phyloP scores from a whole-genome alignment of 139 green algal species.

The Helicosporidium sp. region DNA sequence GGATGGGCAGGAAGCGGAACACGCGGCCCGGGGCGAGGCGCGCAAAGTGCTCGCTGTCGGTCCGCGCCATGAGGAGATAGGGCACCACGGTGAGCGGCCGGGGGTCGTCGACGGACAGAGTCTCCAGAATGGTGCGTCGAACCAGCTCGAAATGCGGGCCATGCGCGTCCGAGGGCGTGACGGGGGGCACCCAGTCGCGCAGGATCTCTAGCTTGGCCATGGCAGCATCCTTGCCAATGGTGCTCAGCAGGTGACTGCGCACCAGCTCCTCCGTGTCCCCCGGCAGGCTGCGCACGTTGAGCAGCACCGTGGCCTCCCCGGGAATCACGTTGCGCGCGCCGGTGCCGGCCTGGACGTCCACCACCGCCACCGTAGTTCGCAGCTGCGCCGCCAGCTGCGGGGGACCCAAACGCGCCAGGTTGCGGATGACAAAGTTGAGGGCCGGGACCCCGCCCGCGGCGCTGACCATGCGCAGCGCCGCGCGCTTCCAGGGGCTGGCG shows the following conservation, averaged over 20 bases:
- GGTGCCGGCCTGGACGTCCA: constrained; percentile 11
- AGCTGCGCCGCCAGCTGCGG: constrained; percentile 17
- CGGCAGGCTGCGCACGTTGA: constrained; percentile 40
- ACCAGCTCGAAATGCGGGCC: constrained; percentile 26
- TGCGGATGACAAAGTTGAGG: background rate
- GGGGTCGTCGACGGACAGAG: constrained; percentile 1
- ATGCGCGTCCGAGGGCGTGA: constrained; percentile 14
- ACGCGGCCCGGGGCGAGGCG: constrained; percentile 16
- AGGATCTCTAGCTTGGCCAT: background rate
- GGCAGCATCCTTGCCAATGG: background rate
- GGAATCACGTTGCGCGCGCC: constrained; percentile 45
- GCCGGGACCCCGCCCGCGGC: background rate
- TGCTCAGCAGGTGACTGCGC: background rate
- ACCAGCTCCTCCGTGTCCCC: background rate
- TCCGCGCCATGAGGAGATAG: constrained; percentile 23
- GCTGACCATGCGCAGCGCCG: constrained; percentile 12
- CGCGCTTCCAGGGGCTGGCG: background rate
- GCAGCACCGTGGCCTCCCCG: constrained; percentile 9
- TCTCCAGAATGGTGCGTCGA: constrained; percentile 21
- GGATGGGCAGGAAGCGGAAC: constrained; percentile 32
- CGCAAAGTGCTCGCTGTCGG: constrained; percentile 34
- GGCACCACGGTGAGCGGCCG: constrained; percentile 21
- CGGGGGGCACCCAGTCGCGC: background rate
- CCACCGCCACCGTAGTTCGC: constrained; percentile 33
- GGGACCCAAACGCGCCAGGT: background rate